Conservation (phyloP, 352 stramenopile species). For the Phytopythium boreale region DNA sequence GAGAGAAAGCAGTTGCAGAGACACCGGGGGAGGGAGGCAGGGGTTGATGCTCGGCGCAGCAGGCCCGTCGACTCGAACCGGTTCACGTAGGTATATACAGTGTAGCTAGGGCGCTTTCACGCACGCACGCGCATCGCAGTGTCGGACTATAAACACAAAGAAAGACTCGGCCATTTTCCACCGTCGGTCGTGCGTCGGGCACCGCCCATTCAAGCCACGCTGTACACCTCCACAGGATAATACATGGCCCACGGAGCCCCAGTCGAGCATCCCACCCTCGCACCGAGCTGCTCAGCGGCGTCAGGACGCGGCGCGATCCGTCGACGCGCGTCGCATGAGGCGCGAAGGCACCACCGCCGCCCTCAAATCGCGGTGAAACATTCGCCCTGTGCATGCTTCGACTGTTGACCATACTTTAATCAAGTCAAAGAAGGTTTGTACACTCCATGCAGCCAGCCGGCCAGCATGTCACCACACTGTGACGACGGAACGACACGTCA, state of each 20-base stretch:
- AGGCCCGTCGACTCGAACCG: neutral
- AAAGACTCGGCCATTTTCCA: neutral
- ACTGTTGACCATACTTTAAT: neutral
- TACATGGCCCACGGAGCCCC: neutral
- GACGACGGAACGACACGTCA: neutral
- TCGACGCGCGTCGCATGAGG: conserved; percentile 1
- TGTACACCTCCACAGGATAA: neutral
- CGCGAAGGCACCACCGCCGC: neutral
- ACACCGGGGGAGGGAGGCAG: neutral
- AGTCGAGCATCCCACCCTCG: neutral
- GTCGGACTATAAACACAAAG: conserved; percentile 1
- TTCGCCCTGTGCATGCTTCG: too few relatives aligned
- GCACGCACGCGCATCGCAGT: neutral
- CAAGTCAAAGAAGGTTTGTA: neutral
- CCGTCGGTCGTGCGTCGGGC: too few relatives aligned
- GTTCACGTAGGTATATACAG: neutral
- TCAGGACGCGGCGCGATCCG: neutral
- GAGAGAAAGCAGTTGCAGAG: neutral
- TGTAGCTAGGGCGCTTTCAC: too few relatives aligned
- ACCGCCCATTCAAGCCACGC: too few relatives aligned
- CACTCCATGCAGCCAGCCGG: too few relatives aligned
- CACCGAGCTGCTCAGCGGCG: neutral
- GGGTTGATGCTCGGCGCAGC: too few relatives aligned
- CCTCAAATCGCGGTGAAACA: too few relatives aligned
- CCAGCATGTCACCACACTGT: neutral